Evolutionary conservation across 108 stramenopile genomes (phyloP).

Genomic region (Skeletonema menzelii): DNA sequence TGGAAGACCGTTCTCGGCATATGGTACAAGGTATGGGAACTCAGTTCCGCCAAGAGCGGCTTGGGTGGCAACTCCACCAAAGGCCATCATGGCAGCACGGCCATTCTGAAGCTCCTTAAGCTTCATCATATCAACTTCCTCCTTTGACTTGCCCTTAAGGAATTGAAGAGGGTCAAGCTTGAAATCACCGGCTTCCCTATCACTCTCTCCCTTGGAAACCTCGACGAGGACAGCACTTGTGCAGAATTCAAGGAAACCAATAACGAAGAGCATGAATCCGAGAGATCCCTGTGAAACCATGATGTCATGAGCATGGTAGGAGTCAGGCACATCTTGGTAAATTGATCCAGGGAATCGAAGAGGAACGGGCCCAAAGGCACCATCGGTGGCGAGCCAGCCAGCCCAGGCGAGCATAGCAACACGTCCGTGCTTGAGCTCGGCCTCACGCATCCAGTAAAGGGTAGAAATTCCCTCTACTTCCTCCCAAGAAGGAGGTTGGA

Average conservation of each 20-base stretch:
- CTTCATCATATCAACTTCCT: constrained; percentile 77
- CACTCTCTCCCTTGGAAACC: constrained; percentile 89
- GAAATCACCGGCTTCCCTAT: constrained; percentile 92
- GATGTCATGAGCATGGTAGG: constrained; percentile 85
- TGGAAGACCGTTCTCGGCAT: constrained; percentile 23
- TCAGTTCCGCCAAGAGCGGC: constrained; percentile 78
- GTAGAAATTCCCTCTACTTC: constrained; percentile 75
- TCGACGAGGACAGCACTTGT: constrained; percentile 79
- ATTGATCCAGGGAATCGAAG: constrained; percentile 83
- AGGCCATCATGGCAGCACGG: constrained; percentile 96
- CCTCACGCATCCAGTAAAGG: constrained; percentile 91
- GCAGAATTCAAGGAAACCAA: constrained; percentile 82
- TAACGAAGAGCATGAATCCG: constrained; percentile 70
- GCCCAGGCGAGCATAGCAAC: constrained; percentile 87
- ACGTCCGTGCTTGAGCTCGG: constrained; percentile 91
- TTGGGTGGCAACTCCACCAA: constrained; percentile 93
- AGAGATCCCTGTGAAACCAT: constrained; percentile 83
- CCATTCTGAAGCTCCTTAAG: constrained; percentile 91
- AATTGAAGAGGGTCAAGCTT: constrained; percentile 82
- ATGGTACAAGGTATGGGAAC: constrained; percentile 48
- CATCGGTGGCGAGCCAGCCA: constrained; percentile 88
- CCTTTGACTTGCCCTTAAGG: constrained; percentile 80
- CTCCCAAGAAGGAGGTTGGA: constrained; percentile 91
- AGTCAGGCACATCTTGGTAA: constrained; percentile 76
- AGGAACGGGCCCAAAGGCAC: constrained; percentile 70